Conservation (phyloP, 2,329 filamentous ascomycete species). For the Fusarium musae region DNA sequence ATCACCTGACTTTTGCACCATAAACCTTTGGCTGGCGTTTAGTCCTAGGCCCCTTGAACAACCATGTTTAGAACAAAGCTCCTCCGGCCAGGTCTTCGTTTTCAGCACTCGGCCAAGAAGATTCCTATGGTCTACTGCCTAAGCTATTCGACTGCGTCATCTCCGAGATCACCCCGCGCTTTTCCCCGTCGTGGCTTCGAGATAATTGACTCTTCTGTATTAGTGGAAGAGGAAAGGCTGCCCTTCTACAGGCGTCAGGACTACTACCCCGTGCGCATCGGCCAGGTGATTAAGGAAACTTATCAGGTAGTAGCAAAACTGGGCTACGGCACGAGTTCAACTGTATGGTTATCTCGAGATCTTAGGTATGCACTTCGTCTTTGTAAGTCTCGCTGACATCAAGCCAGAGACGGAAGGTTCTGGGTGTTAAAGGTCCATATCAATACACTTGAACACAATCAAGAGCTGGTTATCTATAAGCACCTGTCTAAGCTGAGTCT, state of each 20-base stretch:
- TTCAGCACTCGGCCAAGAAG: background rate
- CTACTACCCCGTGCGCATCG: conserved; percentile 52
- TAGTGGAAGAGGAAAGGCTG: conserved; percentile 45
- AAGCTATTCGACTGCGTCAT: background rate
- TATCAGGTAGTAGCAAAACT: conserved; percentile 56
- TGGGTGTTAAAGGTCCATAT: conserved; percentile 51
- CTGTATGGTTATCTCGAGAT: background rate
- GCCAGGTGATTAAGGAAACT: conserved; percentile 46
- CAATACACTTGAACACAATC: conserved; percentile 42
- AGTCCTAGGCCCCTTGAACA: background rate
- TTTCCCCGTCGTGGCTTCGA: conserved; percentile 3
- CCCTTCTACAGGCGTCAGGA: conserved; percentile 42
- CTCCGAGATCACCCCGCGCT: background rate
- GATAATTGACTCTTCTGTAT: background rate
- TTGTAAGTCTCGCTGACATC: background rate
- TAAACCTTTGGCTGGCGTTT: background rate
- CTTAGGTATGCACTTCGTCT: background rate
- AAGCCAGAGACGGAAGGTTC: conserved; percentile 19
- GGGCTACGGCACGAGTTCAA: background rate
- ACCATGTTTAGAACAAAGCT: background rate
- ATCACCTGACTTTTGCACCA: background rate
- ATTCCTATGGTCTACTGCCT: rapidly evolving
- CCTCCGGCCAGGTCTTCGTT: rapidly evolving
- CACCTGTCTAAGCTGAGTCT: conserved; percentile 41
- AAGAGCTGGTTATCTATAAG: conserved; percentile 47